phyloP scores from a whole-genome alignment of 495 filamentous ascomycete species.

The Acidomyces sp. region DNA sequence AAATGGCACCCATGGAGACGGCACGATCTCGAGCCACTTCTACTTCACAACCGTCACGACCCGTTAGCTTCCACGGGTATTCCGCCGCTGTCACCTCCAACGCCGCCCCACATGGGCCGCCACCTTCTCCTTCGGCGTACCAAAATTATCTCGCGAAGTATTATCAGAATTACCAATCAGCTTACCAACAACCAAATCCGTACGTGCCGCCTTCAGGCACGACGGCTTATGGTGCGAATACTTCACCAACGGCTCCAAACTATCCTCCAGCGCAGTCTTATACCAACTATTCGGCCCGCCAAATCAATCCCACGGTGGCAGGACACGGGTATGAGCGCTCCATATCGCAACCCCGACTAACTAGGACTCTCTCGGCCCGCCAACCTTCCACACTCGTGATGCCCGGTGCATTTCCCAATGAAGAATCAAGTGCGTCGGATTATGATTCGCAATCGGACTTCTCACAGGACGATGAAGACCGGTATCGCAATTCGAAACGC shows the following conservation, averaged over 20 bases:
- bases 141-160: constrained; percentile 2
- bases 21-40: not conserved
- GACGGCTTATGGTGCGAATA: constrained; percentile 2
- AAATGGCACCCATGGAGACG: not conserved
- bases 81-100: not conserved
- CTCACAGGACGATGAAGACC: constrained; percentile 3
- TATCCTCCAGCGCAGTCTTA: constrained; percentile 2
- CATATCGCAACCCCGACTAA: not conserved
- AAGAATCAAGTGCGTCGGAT: constrained; percentile 5
- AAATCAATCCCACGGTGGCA: not conserved
- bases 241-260: constrained; percentile 7
- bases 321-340: constrained; percentile 1
- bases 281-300: not conserved
- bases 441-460: constrained; percentile 7
- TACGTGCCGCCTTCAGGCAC: constrained; percentile 5
- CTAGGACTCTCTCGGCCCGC: constrained; percentile 3
- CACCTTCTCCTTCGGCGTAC: constrained; percentile 10
- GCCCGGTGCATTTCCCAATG: constrained; percentile 12
- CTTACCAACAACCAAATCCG: constrained; percentile 1
- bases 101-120: constrained; percentile 3
- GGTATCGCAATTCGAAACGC: not conserved
- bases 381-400: constrained; percentile 1
- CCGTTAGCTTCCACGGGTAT: constrained; percentile 8
- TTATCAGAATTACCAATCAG: constrained; percentile 4
- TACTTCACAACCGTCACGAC: constrained; percentile 6